Evolutionary conservation across 768 basidiomycete species (phyloP), one percentile per base, ranked within the genome.

Genomic region (Leucocoprinus leucothites): DNA sequence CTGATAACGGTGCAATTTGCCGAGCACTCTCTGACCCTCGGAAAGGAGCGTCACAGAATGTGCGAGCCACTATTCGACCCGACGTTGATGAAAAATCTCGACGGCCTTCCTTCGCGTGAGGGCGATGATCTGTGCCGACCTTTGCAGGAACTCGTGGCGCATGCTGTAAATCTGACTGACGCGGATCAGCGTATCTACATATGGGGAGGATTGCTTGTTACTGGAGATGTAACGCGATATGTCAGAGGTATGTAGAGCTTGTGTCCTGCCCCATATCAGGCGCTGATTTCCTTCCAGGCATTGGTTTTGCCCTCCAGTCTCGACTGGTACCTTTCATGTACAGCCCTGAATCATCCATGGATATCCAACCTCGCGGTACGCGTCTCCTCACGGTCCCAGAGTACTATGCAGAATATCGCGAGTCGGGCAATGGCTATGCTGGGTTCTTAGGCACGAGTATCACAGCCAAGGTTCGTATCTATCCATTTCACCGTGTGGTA

Each of bases 31-130:
- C 65, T 95, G 56, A 89, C 87, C 7, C 62, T 96, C 34, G 94
- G 94, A 16, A 91, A 89, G 66, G 91, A 93, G 64, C 79, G 94
- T 34, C 93, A 97, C 74, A 78, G 90, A 38, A 90, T 94, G 71
- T 93, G 91, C 66, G 94, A 96, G 67, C 91, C 93, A 5, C 75
- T 97, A 24, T 94, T 93, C 60, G 86, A 93, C 64, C 86, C 87
- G 1, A 73, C 68, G 3, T 62, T 91, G 40, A 68, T 91, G 55
- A 69, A 71, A 1, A 71, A 70, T 18, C 53, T 79, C 13, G 58
- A 67, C 5, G 69, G 67, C 1, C 53, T 63, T 7, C 58, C 68
- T 1, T 48, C 44, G 26, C 41, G 42, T 16, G 60, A 66, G 56
- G 52, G 60, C 44, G 61, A 58, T 35, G 68, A 69, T 38, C 68